Evolutionary conservation across 768 basidiomycete genomes (phyloP), one percentile per base, ranked within the genome.

Genomic region (Suillus hirtellus): DNA sequence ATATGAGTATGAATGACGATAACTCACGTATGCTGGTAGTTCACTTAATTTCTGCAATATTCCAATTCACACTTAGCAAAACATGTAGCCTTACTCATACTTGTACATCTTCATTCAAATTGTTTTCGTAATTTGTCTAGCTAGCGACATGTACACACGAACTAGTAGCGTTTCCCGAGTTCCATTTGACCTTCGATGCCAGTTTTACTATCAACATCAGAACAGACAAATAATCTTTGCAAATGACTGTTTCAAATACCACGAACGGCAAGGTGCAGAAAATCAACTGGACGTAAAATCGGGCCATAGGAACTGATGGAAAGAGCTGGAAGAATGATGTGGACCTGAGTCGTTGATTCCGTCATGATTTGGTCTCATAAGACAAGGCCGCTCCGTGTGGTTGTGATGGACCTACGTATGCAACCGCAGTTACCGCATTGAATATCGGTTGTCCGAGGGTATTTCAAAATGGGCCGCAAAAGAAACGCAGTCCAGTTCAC

Each of bases 381-480:
- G 27, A 27, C 27, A 27, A 27, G 82, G 7, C 97, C 96, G 21
- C 95, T 96, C 77, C 98, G 96, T 31, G 99, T 93, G 58, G 99
- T 89, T 94, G 68, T 96, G 92, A 71, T 99, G 95, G 4, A 92
- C 96, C 94, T 95, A 69, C 7, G n/a, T 37, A 37, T 1, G 37
- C 63, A 24, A 47, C n/a, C 53, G 55, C 62, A 68, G 31, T 31
- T 31, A 31, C 31, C 3, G 27, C 31, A 31, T 37, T 49, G 60
- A 38, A 38, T 38, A 38, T 9, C 40, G n/a, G 40, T 31, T 43
- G 54, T 50, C 11, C 15, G 37, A 56, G 60, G 12, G 21, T 37
- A 46, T 21, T 46, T 42, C 96, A 71, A 97, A 99, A 75, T 98
- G 95, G 75, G 99, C 99, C 59, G 99, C 96, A 17, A 99, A 83